Conservation (phyloP, 2,329 filamentous ascomycete genomes). For the Hypoxylon sp. region DNA sequence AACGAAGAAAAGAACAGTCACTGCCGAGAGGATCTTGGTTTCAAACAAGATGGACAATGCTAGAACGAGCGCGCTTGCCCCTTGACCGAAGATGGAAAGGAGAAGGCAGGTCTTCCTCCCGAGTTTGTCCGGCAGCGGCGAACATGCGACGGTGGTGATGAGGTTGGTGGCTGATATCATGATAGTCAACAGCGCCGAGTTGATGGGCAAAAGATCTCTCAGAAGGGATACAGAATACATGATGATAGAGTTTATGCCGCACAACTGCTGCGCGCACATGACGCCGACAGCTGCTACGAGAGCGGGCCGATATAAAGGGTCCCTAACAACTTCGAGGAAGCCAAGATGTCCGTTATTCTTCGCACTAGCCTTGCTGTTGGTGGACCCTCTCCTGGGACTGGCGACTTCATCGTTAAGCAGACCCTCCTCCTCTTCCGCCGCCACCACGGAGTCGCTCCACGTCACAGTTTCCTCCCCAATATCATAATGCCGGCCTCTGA, state of each 20-base stretch:
- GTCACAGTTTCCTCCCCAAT: constrained; percentile 79
- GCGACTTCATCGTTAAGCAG: constrained; percentile 66
- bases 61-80: constrained; percentile 80
- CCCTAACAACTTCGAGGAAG: constrained; percentile 75
- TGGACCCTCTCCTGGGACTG: constrained; percentile 46
- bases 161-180: constrained; percentile 90
- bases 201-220: constrained; percentile 82
- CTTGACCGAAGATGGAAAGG: constrained; percentile 87
- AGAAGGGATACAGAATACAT: constrained; percentile 98
- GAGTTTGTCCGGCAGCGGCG: constrained; percentile 87
- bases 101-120: constrained; percentile 90
- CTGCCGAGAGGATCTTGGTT: constrained; percentile 81
- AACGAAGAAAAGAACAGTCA: constrained; percentile 88
- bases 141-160: constrained; percentile 82
- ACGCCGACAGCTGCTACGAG: constrained; percentile 88
- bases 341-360: constrained; percentile 63
- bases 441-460: constrained; percentile 67
- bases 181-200: constrained; percentile 87
- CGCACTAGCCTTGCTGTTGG: constrained; percentile 45
- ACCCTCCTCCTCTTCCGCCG: constrained; percentile 79
- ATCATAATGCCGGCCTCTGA: constrained; percentile 78
- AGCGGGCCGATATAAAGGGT: constrained; percentile 78
- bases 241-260: constrained; percentile 95
- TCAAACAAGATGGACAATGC: constrained; percentile 84
- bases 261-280: constrained; percentile 94